These are phyloP conservation scores for Phaseolus coccineus DNA, from an alignment of 331 rosid genomes.

Conservation along the genomic window DNA sequence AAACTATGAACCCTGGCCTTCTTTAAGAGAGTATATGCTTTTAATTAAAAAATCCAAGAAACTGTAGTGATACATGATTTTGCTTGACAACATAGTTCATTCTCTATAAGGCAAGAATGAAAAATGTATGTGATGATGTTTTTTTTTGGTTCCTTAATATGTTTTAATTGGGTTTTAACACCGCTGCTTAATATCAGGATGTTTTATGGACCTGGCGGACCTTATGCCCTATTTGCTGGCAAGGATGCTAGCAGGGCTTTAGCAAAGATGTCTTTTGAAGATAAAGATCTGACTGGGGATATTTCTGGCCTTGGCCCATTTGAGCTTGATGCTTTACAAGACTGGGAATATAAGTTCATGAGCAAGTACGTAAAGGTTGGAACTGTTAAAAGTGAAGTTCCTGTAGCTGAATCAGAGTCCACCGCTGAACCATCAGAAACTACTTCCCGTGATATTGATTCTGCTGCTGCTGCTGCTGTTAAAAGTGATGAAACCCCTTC, in stretches of 20 bases:
- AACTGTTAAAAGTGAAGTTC: conserved; percentile 56
- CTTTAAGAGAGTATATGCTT: background rate
- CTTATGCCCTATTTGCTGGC: conserved; percentile 95
- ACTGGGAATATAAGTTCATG: conserved; percentile 94
- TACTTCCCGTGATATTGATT: conserved; percentile 48
- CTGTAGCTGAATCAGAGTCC: conserved; percentile 57
- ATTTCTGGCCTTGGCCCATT: conserved; percentile 83
- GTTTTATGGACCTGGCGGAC: conserved; percentile 99
- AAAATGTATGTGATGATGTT: background rate
- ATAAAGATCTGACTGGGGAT: conserved; percentile 85
- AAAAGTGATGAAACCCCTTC: conserved; percentile 56
- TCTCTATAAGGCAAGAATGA: conserved; percentile 57
- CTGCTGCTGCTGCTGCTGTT: conserved; percentile 50
- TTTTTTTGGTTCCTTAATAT: background rate
- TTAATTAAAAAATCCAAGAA: background rate
- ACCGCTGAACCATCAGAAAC: conserved; percentile 56
- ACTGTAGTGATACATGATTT: background rate
- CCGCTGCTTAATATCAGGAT: conserved; percentile 58
- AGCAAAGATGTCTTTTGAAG: conserved; percentile 98
- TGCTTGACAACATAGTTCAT: conserved; percentile 42
- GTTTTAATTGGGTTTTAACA: conserved; percentile 58
- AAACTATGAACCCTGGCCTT: conserved; percentile 28
- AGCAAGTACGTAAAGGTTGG: conserved; percentile 92
- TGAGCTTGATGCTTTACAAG: conserved; percentile 85
- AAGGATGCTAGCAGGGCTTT: conserved; percentile 98